A percentile compares a stretch with the other conserved stretches of the same genome.
These are phyloP conservation scores for Pisolithus tinctorius DNA, from an alignment of 768 basidiomycete genomes.

Conservation along the genomic window DNA sequence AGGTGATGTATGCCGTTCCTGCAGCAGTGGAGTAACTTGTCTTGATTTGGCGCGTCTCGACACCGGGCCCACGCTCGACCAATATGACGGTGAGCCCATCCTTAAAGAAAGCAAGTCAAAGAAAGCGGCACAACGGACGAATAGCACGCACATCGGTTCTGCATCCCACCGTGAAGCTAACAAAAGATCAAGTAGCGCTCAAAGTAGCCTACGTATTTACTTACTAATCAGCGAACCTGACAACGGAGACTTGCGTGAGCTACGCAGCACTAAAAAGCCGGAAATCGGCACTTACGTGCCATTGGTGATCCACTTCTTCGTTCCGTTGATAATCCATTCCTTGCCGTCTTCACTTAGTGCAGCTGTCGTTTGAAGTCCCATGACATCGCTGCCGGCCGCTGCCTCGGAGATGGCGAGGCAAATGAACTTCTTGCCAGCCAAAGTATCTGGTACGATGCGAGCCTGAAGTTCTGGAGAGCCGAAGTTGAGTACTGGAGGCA, in stretches of 20 bases:
- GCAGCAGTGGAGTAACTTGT: slow-evolving; percentile 84
- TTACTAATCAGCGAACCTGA: slow-evolving; percentile 40
- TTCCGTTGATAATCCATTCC: slow-evolving; percentile 64
- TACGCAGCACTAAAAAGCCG: neutral
- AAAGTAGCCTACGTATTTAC: slow-evolving; percentile 1
- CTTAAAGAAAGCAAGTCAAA: slow-evolving; percentile 21
- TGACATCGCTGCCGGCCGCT: slow-evolving; percentile 66
- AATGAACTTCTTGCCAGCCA: slow-evolving; percentile 63
- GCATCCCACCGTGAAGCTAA: slow-evolving; percentile 57
- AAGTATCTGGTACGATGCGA: slow-evolving; percentile 41
- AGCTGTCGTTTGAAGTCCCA: slow-evolving; percentile 55
- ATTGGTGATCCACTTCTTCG: slow-evolving; percentile 72
- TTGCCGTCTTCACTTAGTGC: slow-evolving; percentile 61
- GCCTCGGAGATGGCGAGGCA: slow-evolving; percentile 73
- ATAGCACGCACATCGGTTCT: slow-evolving; percentile 37
- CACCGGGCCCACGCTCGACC: slow-evolving; percentile 55
- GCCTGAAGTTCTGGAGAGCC: slow-evolving; percentile 46
- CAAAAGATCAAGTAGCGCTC: slow-evolving; percentile 10
- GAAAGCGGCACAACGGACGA: slow-evolving; percentile 11
- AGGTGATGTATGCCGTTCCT: slow-evolving; percentile 80
- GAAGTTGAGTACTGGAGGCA: slow-evolving; percentile 69
- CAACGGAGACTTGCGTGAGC: slow-evolving; percentile 1
- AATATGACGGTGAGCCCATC: slow-evolving; percentile 60
- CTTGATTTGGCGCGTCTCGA: slow-evolving; percentile 65
- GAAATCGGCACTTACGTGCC: slow-evolving; percentile 30